Evolutionary conservation across 257 asterid species (phyloP).

Genomic region (Haberlea rhodopensis): DNA sequence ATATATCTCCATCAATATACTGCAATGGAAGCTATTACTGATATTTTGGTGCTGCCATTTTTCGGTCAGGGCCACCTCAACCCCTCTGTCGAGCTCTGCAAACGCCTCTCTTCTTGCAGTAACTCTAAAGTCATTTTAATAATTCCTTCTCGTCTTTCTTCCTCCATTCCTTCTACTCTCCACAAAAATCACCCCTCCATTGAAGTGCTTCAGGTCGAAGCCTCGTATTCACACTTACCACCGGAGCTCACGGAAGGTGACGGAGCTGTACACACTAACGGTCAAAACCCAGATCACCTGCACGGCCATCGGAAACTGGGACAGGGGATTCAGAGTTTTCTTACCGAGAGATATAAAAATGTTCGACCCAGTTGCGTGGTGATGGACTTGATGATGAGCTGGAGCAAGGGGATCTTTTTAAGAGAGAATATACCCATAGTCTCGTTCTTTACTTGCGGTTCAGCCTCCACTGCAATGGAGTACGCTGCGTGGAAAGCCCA

Average conservation of each 20-base stretch:
- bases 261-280: conserved; percentile 6
- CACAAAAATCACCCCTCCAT: conserved; percentile 21
- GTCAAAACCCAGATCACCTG: conserved; percentile 14
- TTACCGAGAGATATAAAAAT: conserved; percentile 47
- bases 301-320: conserved; percentile 33
- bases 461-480: conserved; percentile 61
- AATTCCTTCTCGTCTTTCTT: conserved; percentile 61
- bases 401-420: conserved; percentile 56
- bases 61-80: conserved; percentile 79
- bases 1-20: not conserved
- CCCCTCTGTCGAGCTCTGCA: not conserved
- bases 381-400: conserved; percentile 72
- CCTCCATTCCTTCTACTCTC: conserved; percentile 49
- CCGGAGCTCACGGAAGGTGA: conserved; percentile 10
- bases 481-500: conserved; percentile 56
- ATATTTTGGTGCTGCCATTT: conserved; percentile 65
- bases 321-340: conserved; percentile 44
- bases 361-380: conserved; percentile 35
- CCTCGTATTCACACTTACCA: conserved; percentile 23
- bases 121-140: conserved; percentile 37
- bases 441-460: conserved; percentile 62
- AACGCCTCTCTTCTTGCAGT: conserved; percentile 29
- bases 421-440: conserved; percentile 44
- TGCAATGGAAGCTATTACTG: conserved; percentile 43
- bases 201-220: conserved; percentile 31